Evolutionary conservation across 768 basidiomycete species (phyloP).

Genomic region (Leccinum olivaceopallidum): DNA sequence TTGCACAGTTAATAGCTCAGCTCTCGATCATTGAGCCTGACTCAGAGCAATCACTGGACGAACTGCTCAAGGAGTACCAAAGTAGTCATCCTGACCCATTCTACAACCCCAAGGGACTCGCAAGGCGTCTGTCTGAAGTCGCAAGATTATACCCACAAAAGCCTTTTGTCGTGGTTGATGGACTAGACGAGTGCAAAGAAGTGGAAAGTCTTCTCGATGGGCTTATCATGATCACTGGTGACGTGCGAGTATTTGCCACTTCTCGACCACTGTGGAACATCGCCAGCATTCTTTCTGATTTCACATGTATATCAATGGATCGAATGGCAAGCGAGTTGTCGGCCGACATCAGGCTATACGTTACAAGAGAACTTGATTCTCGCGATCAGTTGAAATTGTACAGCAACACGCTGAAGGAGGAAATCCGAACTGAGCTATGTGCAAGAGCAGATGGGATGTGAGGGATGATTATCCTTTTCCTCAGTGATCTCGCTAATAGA

Average conservation of each 20-base stretch:
- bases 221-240: neutral
- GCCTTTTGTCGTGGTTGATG: slow-evolving; percentile 20
- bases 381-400: slow-evolving; percentile 8
- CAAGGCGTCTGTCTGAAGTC: neutral
- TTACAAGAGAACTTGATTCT: slow-evolving; percentile 13
- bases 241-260: slow-evolving; percentile 10
- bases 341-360: slow-evolving; percentile 12
- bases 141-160: slow-evolving; percentile 1
- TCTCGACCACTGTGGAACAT: slow-evolving; percentile 12
- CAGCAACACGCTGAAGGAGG: neutral
- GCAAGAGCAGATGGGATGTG: slow-evolving; percentile 23
- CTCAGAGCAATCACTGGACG: neutral
- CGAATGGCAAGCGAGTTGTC: neutral
- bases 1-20: slow-evolving; percentile 11
- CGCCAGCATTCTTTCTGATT: neutral
- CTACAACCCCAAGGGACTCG: slow-evolving; percentile 6
- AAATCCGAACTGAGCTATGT: slow-evolving; percentile 10
- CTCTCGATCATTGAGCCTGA: neutral
- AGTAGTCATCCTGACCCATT: neutral
- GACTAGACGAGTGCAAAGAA: slow-evolving; percentile 25
- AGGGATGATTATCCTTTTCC: neutral
- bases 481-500: neutral
- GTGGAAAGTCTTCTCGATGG: slow-evolving; percentile 10
- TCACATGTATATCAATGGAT: slow-evolving; percentile 15
- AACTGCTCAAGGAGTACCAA: slow-evolving; percentile 5